Evolutionary conservation across 371 early-diverging fungal genomes (phyloP).

Genomic region (Rhizopus sp.): DNA sequence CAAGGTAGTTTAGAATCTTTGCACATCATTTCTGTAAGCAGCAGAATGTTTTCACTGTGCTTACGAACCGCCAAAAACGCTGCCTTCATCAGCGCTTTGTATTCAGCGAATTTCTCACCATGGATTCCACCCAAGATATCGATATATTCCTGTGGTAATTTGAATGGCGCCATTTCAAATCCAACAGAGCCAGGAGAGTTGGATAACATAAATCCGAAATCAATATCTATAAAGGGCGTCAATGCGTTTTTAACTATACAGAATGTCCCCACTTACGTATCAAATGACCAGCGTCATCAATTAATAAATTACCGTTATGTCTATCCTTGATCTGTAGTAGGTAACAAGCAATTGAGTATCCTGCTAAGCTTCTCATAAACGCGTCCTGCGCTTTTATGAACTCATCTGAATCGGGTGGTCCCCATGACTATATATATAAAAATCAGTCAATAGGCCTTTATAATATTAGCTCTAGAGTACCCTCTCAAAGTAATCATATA

Average conservation of each 20-base stretch:
- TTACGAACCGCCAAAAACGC: constrained; percentile 86
- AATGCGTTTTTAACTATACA: background rate
- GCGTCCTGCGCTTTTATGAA: constrained; percentile 31
- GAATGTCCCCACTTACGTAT: constrained; percentile 55
- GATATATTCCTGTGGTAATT: constrained; percentile 95
- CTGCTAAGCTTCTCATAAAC: constrained; percentile 95
- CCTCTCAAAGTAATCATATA: constrained; percentile 89
- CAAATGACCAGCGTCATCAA: constrained; percentile 84
- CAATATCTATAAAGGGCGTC: constrained; percentile 64
- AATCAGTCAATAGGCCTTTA: background rate
- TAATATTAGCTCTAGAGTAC: constrained; percentile 37
- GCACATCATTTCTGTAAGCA: constrained; percentile 90
- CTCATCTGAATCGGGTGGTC: constrained; percentile 14
- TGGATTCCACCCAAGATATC: constrained; percentile 90
- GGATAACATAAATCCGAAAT: constrained; percentile 99
- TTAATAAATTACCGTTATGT: constrained; percentile 97
- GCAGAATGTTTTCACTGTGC: constrained; percentile 76
- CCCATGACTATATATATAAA: constrained; percentile 26
- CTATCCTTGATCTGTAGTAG: constrained; percentile 85
- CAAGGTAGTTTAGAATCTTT: constrained; percentile 92
- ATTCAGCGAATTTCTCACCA: constrained; percentile 78
- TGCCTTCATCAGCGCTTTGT: constrained; percentile 70
- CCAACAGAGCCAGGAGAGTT: constrained; percentile 97
- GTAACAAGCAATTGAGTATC: constrained; percentile 95
- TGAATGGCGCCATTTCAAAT: constrained; percentile 98